Percentiles rank a stretch among this genome's conserved stretches.
Conservation (phyloP, 805 yeast genomes). For the Lachancea lanzarotensis region DNA sequence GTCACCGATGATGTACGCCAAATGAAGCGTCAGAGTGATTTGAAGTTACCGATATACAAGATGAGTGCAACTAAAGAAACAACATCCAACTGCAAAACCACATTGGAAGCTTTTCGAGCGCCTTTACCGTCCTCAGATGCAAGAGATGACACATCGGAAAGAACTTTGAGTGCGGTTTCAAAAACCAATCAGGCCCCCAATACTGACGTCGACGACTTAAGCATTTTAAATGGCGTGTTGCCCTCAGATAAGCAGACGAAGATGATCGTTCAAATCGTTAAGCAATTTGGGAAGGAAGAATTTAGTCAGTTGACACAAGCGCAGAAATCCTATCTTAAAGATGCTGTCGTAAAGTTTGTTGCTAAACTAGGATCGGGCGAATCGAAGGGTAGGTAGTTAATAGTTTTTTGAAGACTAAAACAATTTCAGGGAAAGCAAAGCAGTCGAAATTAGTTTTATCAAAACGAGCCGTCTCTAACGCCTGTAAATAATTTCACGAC, state of each 20-base stretch:
- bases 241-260: not conserved
- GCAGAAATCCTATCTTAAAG: not conserved
- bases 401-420: too few relatives aligned
- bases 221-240: not conserved
- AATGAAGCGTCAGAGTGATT: too few relatives aligned
- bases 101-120: not conserved
- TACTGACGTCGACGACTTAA: not conserved
- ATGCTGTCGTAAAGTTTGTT: not conserved
- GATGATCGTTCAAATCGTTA: slow-evolving; percentile 1
- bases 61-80: too few relatives aligned
- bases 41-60: too few relatives aligned
- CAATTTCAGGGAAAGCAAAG: too few relatives aligned
- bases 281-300: slow-evolving; percentile 2
- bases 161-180: not conserved
- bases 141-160: not conserved
- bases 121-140: not conserved
- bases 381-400: not conserved
- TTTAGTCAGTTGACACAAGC: slow-evolving; percentile 3
- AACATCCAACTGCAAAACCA: too few relatives aligned
- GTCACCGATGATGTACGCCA: too few relatives aligned
- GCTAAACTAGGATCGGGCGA: not conserved
- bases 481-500: slow-evolving; percentile 49
- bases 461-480: slow-evolving; percentile 16
- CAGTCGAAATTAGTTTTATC: too few relatives aligned
- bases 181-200: not conserved